Conservation (phyloP, 108 stramenopile species). For the Stephanodiscus triporus region DNA sequence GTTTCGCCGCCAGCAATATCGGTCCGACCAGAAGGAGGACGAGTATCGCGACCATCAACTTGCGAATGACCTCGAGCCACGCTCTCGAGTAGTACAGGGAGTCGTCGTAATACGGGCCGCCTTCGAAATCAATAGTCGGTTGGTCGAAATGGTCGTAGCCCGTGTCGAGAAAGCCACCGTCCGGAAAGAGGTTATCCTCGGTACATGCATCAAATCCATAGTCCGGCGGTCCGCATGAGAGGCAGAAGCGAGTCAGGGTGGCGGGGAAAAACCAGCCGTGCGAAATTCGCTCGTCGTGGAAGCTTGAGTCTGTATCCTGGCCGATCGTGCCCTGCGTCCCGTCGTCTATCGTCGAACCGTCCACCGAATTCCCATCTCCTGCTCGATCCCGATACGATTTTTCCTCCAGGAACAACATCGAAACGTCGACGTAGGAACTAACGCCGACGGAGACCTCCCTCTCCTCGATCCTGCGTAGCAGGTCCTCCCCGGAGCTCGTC, state of each 20-base stretch:
- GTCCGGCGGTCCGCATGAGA: constrained; percentile 20
- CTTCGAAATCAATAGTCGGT: not conserved
- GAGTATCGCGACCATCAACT: constrained; percentile 36
- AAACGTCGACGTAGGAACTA: constrained; percentile 27
- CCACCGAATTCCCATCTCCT: not conserved
- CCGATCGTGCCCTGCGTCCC: constrained; percentile 13
- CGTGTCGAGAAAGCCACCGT: not conserved
- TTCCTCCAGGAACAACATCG: not conserved
- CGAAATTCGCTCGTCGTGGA: constrained; percentile 16
- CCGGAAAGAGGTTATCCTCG: not conserved
- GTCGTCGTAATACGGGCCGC: not conserved
- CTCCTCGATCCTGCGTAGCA: constrained; percentile 21
- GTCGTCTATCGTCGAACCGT: constrained; percentile 20
- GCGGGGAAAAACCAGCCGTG: constrained; percentile 44
- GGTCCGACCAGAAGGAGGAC: constrained; percentile 32
- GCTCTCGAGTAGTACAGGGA: constrained; percentile 1
- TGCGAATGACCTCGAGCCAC: constrained; percentile 38
- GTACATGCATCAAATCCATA: constrained; percentile 19
- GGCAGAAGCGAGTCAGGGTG: constrained; percentile 37
- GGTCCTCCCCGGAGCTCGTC: constrained; percentile 23
- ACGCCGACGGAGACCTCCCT: constrained; percentile 3
- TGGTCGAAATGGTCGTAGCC: not conserved
- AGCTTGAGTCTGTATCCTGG: not conserved
- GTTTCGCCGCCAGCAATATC: constrained; percentile 19
- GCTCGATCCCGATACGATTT: not conserved